A percentile compares a stretch with the other conserved stretches of the same genome.
phyloP scores from a whole-genome alignment of 495 filamentous ascomycete species.

The Hypoxylon cercidicola region DNA sequence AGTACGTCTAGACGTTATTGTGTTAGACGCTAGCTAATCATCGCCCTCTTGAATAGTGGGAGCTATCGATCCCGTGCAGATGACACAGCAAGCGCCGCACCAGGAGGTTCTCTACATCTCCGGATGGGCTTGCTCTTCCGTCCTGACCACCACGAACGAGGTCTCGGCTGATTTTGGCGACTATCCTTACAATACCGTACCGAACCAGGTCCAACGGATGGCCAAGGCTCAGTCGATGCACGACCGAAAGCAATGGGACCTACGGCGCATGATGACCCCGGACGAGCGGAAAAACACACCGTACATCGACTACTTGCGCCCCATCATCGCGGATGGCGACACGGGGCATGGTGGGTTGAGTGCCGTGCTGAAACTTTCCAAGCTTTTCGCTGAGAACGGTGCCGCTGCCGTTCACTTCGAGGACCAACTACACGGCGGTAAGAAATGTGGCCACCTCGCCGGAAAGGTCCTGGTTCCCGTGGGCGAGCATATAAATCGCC shows the following conservation, averaged over 20 bases:
- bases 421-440: slow-evolving; percentile 96
- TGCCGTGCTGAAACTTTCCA: slow-evolving; percentile 94
- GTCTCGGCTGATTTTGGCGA: slow-evolving; percentile 97
- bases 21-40: not conserved
- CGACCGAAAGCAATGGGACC: slow-evolving; percentile 94
- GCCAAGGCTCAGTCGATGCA: slow-evolving; percentile 97
- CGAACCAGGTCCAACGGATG: slow-evolving; percentile 95
- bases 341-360: slow-evolving; percentile 93
- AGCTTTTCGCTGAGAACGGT: slow-evolving; percentile 98
- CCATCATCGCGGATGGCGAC: slow-evolving; percentile 97
- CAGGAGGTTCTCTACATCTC: slow-evolving; percentile 97
- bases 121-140: slow-evolving; percentile 95
- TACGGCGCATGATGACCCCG: slow-evolving; percentile 76
- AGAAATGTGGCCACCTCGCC: slow-evolving; percentile 97
- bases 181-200: slow-evolving; percentile 98
- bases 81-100: slow-evolving; percentile 97
- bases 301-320: slow-evolving; percentile 90
- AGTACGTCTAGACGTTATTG: slow-evolving; percentile 61
- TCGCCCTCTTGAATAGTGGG: slow-evolving; percentile 70
- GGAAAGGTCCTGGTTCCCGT: slow-evolving; percentile 96
- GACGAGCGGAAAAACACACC: slow-evolving; percentile 77
- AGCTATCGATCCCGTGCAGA: slow-evolving; percentile 96
- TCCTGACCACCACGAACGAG: slow-evolving; percentile 93
- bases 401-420: slow-evolving; percentile 97
- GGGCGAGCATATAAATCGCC: slow-evolving; percentile 94